These are phyloP conservation scores for Calonectria leucothoes DNA, from an alignment of 2,329 filamentous ascomycete species.

Conservation along the genomic window DNA sequence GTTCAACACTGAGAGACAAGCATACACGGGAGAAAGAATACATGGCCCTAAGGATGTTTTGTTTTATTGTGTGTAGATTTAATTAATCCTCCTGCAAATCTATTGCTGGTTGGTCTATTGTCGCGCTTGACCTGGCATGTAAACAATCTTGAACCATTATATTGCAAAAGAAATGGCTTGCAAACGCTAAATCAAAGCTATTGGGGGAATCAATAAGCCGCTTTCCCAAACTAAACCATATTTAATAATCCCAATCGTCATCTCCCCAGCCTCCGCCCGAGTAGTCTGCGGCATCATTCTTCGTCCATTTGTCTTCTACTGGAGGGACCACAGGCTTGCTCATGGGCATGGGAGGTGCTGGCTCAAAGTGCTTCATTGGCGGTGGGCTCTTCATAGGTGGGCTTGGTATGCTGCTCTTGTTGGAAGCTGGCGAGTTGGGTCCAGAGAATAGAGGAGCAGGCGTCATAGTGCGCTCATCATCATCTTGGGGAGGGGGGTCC, in stretches of 20 bases:
- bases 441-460: slow-evolving; percentile 17
- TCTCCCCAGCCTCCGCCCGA: slow-evolving; percentile 42
- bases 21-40: not conserved
- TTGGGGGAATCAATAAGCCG: not conserved
- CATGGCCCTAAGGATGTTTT: not conserved
- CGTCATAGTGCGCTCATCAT: not conserved
- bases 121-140: not conserved
- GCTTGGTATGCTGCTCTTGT: not conserved
- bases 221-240: not conserved
- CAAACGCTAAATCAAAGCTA: slow-evolving; percentile 16
- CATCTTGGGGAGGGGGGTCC: not conserved
- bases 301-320: slow-evolving; percentile 39
- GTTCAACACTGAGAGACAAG: not conserved
- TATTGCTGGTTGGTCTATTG: not conserved
- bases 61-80: slow-evolving; percentile 1
- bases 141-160: slow-evolving; percentile 16
- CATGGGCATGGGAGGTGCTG: not conserved
- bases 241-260: slow-evolving; percentile 42
- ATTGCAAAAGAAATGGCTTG: not conserved
- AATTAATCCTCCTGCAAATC: not conserved
- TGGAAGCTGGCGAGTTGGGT: slow-evolving; percentile 9
- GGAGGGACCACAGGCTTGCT: not conserved
- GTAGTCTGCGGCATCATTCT: slow-evolving; percentile 38
- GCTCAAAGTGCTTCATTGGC: not conserved
- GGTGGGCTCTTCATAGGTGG: slow-evolving; percentile 21